Evolutionary conservation across 176 grass and related monocot genomes (phyloP).

Genomic region (Alloteropsis semialata): DNA sequence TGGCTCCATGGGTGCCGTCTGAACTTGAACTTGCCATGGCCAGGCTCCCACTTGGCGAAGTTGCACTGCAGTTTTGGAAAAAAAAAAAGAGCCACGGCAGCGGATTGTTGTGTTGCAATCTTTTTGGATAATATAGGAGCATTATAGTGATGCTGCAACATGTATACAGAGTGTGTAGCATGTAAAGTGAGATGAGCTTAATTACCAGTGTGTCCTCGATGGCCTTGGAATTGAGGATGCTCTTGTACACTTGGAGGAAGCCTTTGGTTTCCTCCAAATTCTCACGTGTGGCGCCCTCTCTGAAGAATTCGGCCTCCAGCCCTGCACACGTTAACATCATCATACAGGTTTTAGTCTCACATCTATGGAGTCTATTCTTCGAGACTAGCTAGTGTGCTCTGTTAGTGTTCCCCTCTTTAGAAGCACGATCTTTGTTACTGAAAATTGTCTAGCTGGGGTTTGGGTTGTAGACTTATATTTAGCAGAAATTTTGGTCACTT

Average conservation of each 20-base stretch:
- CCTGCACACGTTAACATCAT: conserved; percentile 32
- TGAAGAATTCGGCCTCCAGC: conserved; percentile 63
- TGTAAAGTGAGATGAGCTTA: neutral
- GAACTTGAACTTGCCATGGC: conserved; percentile 73
- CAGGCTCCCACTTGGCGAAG: conserved; percentile 89
- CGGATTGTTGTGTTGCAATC: neutral
- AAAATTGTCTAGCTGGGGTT: no score
- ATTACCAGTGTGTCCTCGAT: conserved; percentile 82
- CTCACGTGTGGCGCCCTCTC: conserved; percentile 35
- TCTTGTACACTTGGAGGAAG: conserved; percentile 78
- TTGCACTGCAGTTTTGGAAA: conserved; percentile 49
- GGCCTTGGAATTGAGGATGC: conserved; percentile 72
- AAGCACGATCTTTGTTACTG: neutral
- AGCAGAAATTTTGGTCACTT: neutral
- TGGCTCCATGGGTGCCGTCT: conserved; percentile 77
- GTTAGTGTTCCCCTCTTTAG: neutral
- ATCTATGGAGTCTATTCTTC: neutral
- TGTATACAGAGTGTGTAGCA: neutral
- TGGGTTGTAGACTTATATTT: no score
- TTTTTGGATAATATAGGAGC: neutral
- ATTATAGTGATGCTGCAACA: neutral
- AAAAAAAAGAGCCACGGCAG: neutral
- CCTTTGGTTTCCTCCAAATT: conserved; percentile 65
- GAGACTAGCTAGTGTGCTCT: neutral
- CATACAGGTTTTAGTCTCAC: neutral